Evolutionary conservation across 2,329 filamentous ascomycete genomes (phyloP).

Genomic region (Xylaria sp.): DNA sequence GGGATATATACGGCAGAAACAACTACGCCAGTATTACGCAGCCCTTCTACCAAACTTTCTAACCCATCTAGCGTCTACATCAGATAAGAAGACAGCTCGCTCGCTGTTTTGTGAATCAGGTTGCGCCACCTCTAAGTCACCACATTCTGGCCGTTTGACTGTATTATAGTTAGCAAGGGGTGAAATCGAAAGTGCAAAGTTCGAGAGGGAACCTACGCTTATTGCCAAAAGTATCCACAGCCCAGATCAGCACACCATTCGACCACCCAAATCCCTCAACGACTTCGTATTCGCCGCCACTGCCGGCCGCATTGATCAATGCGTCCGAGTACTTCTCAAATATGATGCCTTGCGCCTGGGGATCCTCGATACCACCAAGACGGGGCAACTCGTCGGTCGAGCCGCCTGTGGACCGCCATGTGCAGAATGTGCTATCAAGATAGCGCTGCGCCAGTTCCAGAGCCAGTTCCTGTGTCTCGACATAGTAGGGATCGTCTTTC

Average conservation of each 20-base stretch:
- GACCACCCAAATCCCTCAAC: slow-evolving; percentile 78
- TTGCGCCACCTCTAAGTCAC: slow-evolving; percentile 57
- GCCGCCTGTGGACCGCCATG: slow-evolving; percentile 74
- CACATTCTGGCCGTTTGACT: slow-evolving; percentile 65
- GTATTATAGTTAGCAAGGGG: slow-evolving; percentile 13
- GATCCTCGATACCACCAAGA: slow-evolving; percentile 56
- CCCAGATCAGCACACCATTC: slow-evolving; percentile 75
- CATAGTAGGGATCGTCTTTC: slow-evolving; percentile 62
- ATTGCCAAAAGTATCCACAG: slow-evolving; percentile 68
- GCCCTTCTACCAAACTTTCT: slow-evolving; percentile 56
- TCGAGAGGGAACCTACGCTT: slow-evolving; percentile 42
- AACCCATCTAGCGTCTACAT: slow-evolving; percentile 58
- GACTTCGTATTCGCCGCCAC: slow-evolving; percentile 75
- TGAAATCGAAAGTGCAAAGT: neutral
- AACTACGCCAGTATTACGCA: neutral
- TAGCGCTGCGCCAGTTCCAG: slow-evolving; percentile 71
- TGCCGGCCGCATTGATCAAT: slow-evolving; percentile 67
- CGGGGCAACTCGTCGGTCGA: slow-evolving; percentile 63
- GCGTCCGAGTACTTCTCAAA: slow-evolving; percentile 76
- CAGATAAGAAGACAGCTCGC: slow-evolving; percentile 58
- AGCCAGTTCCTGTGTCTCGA: slow-evolving; percentile 64
- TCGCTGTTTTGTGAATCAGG: slow-evolving; percentile 48
- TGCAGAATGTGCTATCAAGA: slow-evolving; percentile 74
- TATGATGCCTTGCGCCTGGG: slow-evolving; percentile 65
- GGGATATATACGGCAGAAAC: neutral